Evolutionary conservation across 345 rosid species (phyloP), one percentile per base, ranked within the genome.

Genomic region (Viola odorata): DNA sequence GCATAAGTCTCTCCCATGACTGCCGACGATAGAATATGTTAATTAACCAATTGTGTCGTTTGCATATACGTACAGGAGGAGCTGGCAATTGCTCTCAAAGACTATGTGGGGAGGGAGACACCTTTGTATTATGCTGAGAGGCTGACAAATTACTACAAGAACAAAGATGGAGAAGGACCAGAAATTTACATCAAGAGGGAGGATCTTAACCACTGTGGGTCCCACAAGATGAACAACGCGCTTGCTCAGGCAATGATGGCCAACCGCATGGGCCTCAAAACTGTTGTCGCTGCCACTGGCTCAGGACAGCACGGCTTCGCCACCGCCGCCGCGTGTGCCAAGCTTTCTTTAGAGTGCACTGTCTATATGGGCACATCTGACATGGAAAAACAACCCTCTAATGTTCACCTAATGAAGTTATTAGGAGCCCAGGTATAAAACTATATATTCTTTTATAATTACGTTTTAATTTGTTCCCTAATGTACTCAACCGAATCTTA

Each of bases 231-330:
- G 60, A 91, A 91, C 67, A 91, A 91, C 55, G 89, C 98, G n/a
- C 69, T 89, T 0, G 96, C 81, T 5, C 98, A 89, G 64, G 91
- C 89, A 0, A 85, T 91, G 87, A 76, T 91, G 6, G 95, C 98
- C 55, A 81, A 83, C 62, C 84, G 89, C 38, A 71, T 91, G 77
- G 98, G 92, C 13, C 68, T 80, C 53, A 77, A 17, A 53, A 62
- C 14, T 41, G 74, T 91, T 6, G 77, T 89, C 52, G 78, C 84
- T 0, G 96, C 90, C 15, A 89, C 98, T 0, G 98, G 98, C 5
- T 84, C 96, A 3, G 98, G 98, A 1, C 96, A 84, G 47, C 96
- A 91, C 9, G 95, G 96, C 0, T 78, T 91, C n/a, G 96, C 98
- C 0, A 82, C 95, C 0, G 98, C 98, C 0, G 91, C 98, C 8